A percentile compares a stretch with the other conserved stretches of the same genome.
These are phyloP conservation scores for Chlamydomonas schloesseri DNA, from an alignment of 139 green algal species.

Conservation along the genomic window DNA sequence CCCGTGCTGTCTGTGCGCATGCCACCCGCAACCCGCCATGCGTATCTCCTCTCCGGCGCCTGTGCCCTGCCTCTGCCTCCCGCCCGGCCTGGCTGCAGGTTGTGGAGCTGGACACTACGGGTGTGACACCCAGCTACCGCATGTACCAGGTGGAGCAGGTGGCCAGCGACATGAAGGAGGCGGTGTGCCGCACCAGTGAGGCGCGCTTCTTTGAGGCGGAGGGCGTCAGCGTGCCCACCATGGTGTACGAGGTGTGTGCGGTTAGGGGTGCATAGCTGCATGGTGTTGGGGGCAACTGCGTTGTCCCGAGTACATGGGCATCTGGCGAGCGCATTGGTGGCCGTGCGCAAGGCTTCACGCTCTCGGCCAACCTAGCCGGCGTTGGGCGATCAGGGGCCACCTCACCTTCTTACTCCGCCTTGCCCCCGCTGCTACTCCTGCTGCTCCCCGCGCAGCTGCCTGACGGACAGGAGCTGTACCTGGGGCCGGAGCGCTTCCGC, in stretches of 20 bases:
- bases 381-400: too few species aligned
- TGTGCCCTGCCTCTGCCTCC: neutral
- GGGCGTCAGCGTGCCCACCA: conserved; percentile 82
- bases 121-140: conserved; percentile 52
- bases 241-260: conserved; percentile 85
- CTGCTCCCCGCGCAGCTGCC: conserved; percentile 65
- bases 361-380: too few species aligned
- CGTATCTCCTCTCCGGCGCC: too few species aligned
- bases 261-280: too few species aligned
- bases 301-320: too few species aligned
- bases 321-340: too few species aligned
- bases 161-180: conserved; percentile 87
- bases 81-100: conserved; percentile 47
- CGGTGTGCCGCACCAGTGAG: conserved; percentile 84
- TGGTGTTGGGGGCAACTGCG: too few species aligned
- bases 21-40: too few species aligned
- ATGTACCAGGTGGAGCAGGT: conserved; percentile 60
- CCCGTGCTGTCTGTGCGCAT: too few species aligned
- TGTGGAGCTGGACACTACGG: conserved; percentile 41
- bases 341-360: too few species aligned
- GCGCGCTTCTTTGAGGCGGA: conserved; percentile 79
- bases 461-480: conserved; percentile 81
- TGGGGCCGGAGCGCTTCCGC: conserved; percentile 87
- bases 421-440: too few species aligned
- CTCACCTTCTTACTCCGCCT: too few species aligned